Evolutionary conservation across 1,284 basidiomycete genomes (phyloP), one percentile per base, ranked within the genome.

Genomic region (Laetiporus sulphureus): DNA sequence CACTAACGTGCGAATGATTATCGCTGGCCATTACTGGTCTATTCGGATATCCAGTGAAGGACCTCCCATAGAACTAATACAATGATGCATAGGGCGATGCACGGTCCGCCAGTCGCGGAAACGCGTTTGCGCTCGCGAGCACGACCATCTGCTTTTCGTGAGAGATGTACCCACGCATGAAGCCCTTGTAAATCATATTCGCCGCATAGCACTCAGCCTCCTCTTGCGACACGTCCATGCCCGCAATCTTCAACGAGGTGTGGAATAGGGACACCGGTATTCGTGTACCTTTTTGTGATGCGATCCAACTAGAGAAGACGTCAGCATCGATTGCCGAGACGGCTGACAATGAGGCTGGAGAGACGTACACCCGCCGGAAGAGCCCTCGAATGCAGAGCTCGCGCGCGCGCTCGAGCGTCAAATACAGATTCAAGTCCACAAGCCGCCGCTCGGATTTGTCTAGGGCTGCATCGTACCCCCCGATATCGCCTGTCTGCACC

Each of bases 141-240:
- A 99, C 95, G 2, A 97, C 85, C 73, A 86, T 91, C 65, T 91
- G 84, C 61, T 88, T 87, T 58, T 91, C 90, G 58, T 99, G 95
- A 35, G 91, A 93, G 56, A 99, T 95, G 63, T 98, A 98, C 4
- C 95, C 95, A 44, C 87, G 78, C 61, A 98, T 84, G 61, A 85
- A 91, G 3, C 90, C 91, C 67, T 87, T 89, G 66, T 84, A 91
- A 31, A 98, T 88, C 84, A 95, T 87, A 57, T 92, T 94, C 13
- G 92, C 92, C 6, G 98, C 73, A 42, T 93, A 72, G 64, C 95
- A 98, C 64, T 98, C 95, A 13, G 91, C 84, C 64, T 98, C 95
- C 48, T 90, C 90, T 40, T 69, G 52, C 15, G 66, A 57, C 24
- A 78, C 69, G 16, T 79, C 73, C 48, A 73, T 68, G 4, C 84